Evolutionary conservation across 1,284 basidiomycete species (phyloP).

Genomic region (Nidula niveotomentosa): DNA sequence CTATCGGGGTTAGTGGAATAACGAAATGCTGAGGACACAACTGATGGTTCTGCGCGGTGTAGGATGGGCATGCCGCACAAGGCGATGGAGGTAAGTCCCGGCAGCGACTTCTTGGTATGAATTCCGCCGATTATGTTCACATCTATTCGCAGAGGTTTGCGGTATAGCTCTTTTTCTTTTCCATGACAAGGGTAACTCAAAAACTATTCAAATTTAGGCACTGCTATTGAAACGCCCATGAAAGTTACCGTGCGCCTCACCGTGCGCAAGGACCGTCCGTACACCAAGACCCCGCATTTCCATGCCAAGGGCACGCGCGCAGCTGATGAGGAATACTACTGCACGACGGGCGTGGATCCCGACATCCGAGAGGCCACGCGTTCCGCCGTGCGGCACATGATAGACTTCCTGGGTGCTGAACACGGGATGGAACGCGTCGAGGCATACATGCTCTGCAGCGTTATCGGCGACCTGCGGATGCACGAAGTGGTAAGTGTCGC

Average conservation of each 20-base stretch:
- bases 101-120: neutral
- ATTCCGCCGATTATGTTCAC: neutral
- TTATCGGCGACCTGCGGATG: conserved; percentile 56
- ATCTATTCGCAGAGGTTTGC: conserved; percentile 44
- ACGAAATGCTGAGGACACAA: neutral
- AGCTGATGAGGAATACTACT: conserved; percentile 45
- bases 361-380: conserved; percentile 56
- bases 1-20: conserved; percentile 47
- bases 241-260: conserved; percentile 54
- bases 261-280: conserved; percentile 52
- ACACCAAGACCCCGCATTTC: conserved; percentile 61
- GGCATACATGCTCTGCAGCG: conserved; percentile 64
- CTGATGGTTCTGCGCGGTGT: neutral
- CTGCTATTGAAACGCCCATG: conserved; percentile 64
- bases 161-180: conserved; percentile 31
- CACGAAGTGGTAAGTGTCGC: conserved; percentile 55
- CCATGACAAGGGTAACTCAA: too few relatives aligned
- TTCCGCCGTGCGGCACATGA: conserved; percentile 56
- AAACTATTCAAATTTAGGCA: conserved; percentile 31
- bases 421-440: conserved; percentile 39
- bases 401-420: conserved; percentile 43
- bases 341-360: conserved; percentile 55
- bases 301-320: conserved; percentile 19
- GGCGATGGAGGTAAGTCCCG: conserved; percentile 57
- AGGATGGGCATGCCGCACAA: conserved; percentile 68